Evolutionary conservation across 2,329 filamentous ascomycete species (phyloP), one percentile per base, ranked within the genome.

Genomic region (Microthyrium microscopicum): DNA sequence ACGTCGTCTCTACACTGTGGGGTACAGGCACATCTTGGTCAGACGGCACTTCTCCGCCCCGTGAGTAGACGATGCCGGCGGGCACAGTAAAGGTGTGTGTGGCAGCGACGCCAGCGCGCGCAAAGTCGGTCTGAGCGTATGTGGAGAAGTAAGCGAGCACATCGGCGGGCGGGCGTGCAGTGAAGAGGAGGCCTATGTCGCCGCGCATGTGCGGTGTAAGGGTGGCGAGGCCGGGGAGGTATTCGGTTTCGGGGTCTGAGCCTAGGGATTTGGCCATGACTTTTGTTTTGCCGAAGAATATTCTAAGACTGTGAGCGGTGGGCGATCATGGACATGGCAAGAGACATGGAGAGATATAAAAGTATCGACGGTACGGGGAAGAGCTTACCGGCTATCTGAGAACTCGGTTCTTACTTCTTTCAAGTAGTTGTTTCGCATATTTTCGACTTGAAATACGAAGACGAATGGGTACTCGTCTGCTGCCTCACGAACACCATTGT

Each of bases 221-320:
- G 41, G 62, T 59, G 52, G 81, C 66, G 48, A 89, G 72, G 52
- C 82, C 81, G 28, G 80, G 71, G 45, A 82, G 79, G 57, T 80
- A 70, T 59, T 85, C 82, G 48, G 82, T 78, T 50, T 80, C 77
- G 44, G 74, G 67, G 34, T 66, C 75, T 42, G 70, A 70, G 51
- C 89, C 89, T 18, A 98, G 77, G 37, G 89, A 85, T 60, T 89
- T 87, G 47, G 81, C 76, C 84, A 95, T 95, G 56, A 98, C 85
- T 62, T 95, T 95, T 39, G 87, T 95, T 66, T 95, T 98, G 61
- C 87, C 89, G 60, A 94, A 95, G 73, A 95, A 95, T 54, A 98
- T 65, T 47, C 85, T 89, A 47, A 13, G 5, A 20, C 19, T 28
- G 20, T 16, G 26, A 18, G 19, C 20, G 21, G 13, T 13, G 16